A percentile compares a stretch with the other conserved stretches of the same genome.
Conservation (phyloP, 257 asterid species). For the Solanum microdontum region DNA sequence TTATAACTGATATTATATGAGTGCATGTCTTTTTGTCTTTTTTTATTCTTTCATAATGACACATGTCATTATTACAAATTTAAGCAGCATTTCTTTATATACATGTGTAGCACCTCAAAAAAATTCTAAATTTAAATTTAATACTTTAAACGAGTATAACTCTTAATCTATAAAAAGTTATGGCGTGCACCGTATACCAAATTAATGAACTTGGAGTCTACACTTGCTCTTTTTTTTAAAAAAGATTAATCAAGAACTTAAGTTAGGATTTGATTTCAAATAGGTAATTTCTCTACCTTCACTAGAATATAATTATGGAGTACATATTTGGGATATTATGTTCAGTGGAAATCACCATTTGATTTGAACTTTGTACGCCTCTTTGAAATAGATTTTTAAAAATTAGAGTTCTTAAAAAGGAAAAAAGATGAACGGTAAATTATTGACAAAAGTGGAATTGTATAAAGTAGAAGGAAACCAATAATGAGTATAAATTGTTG, state of each 20-base stretch:
- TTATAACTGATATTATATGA: not conserved
- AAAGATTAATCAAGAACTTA: not conserved
- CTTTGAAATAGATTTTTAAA: too few species aligned
- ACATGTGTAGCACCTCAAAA: not conserved
- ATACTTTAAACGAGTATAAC: too few species aligned
- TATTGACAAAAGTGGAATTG: too few species aligned
- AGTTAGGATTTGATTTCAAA: not conserved
- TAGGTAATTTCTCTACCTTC: not conserved
- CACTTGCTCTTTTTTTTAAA: too few species aligned
- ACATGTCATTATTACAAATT: not conserved
- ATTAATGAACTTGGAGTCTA: too few species aligned
- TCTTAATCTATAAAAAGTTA: too few species aligned
- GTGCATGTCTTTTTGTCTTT: not conserved
- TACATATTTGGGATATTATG: not conserved
- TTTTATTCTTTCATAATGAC: not conserved
- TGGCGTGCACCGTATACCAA: too few species aligned
- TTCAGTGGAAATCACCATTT: not conserved
- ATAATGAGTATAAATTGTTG: not conserved
- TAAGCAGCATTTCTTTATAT: not conserved
- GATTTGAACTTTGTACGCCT: not conserved
- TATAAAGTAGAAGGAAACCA: not conserved
- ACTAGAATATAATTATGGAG: too few species aligned
- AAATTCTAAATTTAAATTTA: too few species aligned
- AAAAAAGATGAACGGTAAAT: not conserved
- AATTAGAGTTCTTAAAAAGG: too few species aligned